Evolutionary conservation across 2,329 filamentous ascomycete genomes (phyloP).

Genomic region (Colletotrichum filicis): DNA sequence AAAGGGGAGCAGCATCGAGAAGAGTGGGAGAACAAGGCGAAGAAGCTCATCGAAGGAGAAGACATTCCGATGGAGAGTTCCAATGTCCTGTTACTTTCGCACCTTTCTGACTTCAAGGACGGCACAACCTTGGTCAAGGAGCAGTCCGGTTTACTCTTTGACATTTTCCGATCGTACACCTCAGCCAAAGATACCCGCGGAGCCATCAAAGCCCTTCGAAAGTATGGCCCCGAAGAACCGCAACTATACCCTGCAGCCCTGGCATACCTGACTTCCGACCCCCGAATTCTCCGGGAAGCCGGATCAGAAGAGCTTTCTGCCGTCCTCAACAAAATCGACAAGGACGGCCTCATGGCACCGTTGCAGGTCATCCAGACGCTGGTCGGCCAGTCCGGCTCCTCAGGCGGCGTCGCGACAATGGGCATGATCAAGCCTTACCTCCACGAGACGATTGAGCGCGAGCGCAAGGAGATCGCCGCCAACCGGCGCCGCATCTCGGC

Average conservation of each 20-base stretch:
- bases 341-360: constrained; percentile 92
- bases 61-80: constrained; percentile 92
- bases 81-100: constrained; percentile 91
- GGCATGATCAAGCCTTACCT: constrained; percentile 97
- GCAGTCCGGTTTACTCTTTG: constrained; percentile 89
- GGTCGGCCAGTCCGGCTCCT: constrained; percentile 63
- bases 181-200: constrained; percentile 90
- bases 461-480: constrained; percentile 83
- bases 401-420: constrained; percentile 85
- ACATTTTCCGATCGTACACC: constrained; percentile 97
- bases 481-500: constrained; percentile 86
- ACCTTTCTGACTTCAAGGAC: constrained; percentile 88
- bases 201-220: constrained; percentile 87
- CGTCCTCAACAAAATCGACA: constrained; percentile 87
- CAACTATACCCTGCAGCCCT: constrained; percentile 93
- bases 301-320: constrained; percentile 82
- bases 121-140: constrained; percentile 94
- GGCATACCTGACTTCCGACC: constrained; percentile 90
- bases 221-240: constrained; percentile 92
- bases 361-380: constrained; percentile 96
- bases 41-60: constrained; percentile 84
- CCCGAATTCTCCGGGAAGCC: constrained; percentile 83
- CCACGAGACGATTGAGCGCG: constrained; percentile 86
- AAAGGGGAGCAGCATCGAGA: constrained; percentile 74
- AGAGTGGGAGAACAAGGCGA: constrained; percentile 91